Evolutionary conservation across 306 rosid species (phyloP), one percentile per base, ranked within the genome.

Genomic region (Sophora flavescens): DNA sequence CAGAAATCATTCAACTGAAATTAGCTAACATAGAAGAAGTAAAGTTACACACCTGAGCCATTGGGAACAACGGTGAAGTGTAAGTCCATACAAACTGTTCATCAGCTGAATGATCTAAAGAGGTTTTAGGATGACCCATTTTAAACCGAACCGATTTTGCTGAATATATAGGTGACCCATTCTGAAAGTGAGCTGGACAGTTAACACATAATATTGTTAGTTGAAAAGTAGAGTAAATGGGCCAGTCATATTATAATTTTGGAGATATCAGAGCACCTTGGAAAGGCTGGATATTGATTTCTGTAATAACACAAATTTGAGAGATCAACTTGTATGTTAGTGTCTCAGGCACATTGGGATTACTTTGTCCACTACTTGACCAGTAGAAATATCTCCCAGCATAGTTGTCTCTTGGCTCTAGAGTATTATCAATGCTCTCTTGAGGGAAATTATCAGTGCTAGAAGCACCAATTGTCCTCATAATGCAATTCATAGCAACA

Each of bases 371-470:
- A 81, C 67, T 78, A 86, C 99, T 95, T 45, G 97, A 92, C 99
- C 99, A 95, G 77, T 92, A 95, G 7, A 77, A 88, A 79, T 59
- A 76, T 79, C 86, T 81, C 62, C 28, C 76, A 26, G 0, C 51
- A 64, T 85, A 3, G 6, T 1, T 1, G 26, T 80, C 87, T 69
- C 87, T 61, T 14, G 84, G 74, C 7, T 81, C 86, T 67, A 95
- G 88, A 39, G 99, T 92, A 85, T 95, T 80, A 22, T 15, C 70
- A 72, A 95, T 88, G 83, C 96, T 90, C 85, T 95, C 99, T 56
- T 57, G 79, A 10, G 97, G 99, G 50, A 60, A 61, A 82, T 95
- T 90, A 80, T 95, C 99, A 22, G 97, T 95, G 90, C 99, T 95
- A 61, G 99, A 95, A 47, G 99, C 99, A 68, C 80, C 36, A 53